These are phyloP conservation scores for Astragalus membranaceus DNA, from an alignment of 306 rosid genomes.

Conservation along the genomic window DNA sequence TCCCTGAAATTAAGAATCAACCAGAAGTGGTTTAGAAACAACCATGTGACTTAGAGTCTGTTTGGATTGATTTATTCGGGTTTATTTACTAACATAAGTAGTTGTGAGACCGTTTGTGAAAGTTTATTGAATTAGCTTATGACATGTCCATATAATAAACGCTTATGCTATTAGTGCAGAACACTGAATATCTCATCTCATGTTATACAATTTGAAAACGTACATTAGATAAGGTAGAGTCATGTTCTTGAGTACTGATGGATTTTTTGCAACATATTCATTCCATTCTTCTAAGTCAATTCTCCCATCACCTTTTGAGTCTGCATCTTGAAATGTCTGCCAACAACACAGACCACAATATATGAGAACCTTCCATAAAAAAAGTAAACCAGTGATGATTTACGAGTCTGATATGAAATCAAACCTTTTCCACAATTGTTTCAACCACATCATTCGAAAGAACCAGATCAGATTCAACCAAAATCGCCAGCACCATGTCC, in stretches of 20 bases:
- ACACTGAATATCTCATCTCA: neutral
- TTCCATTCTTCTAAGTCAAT: constrained; percentile 28
- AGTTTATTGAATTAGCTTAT: too few relatives aligned
- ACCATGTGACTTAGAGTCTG: neutral
- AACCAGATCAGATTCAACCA: constrained; percentile 23
- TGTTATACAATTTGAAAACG: neutral
- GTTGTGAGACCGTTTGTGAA: too few relatives aligned
- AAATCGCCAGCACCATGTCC: constrained; percentile 26
- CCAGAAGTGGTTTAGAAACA: neutral
- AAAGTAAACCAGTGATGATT: neutral
- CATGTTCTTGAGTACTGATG: constrained; percentile 30
- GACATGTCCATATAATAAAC: too few relatives aligned
- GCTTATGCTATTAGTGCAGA: too few relatives aligned
- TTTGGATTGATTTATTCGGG: too few relatives aligned
- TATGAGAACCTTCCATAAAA: neutral
- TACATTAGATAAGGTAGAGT: constrained; percentile 31
- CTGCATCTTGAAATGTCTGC: constrained; percentile 26
- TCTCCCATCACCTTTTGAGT: constrained; percentile 23
- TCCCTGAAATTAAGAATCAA: constrained; percentile 25
- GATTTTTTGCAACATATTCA: constrained; percentile 22
- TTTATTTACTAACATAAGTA: too few relatives aligned
- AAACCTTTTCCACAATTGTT: constrained; percentile 26
- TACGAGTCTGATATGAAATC: neutral
- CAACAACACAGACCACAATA: neutral
- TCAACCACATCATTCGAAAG: constrained; percentile 30